Percentiles rank a stretch among this genome's conserved stretches.
Evolutionary conservation across 2,329 filamentous ascomycete genomes (phyloP).

Genomic region (Hypoxylon sp.): DNA sequence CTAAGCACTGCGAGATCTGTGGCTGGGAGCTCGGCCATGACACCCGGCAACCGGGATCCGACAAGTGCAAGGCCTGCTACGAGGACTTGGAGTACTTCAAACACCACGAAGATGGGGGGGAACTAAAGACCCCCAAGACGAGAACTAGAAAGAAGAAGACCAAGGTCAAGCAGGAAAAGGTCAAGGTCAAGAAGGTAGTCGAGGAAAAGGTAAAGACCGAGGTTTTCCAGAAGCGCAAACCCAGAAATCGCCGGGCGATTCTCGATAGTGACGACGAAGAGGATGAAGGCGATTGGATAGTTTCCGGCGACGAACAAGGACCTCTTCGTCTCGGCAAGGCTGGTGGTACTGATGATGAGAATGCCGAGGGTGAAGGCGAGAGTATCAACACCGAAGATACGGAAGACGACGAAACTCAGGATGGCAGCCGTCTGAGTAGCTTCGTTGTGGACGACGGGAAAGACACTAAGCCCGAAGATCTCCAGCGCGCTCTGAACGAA

Average conservation of each 20-base stretch:
- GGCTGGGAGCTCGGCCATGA: conserved; percentile 72
- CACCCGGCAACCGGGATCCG: conserved; percentile 55
- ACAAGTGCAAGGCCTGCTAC: conserved; percentile 78
- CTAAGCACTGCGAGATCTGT: conserved; percentile 86
- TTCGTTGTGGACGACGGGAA: conserved; percentile 67
- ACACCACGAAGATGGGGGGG: conserved; percentile 57
- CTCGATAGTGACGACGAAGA: conserved; percentile 70
- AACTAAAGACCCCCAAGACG: conserved; percentile 54
- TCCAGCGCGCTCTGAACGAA: conserved; percentile 44
- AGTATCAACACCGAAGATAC: conserved; percentile 80
- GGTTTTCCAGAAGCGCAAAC: conserved; percentile 45
- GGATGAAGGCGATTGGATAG: conserved; percentile 82
- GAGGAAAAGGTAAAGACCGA: conserved; percentile 52
- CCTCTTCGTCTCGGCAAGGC: conserved; percentile 75
- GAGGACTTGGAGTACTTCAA: conserved; percentile 76
- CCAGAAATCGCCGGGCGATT: conserved; percentile 56
- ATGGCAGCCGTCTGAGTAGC: conserved; percentile 65
- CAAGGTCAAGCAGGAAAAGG: conserved; percentile 50
- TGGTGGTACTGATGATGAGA: conserved; percentile 87
- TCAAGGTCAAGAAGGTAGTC: conserved; percentile 49
- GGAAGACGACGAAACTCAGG: conserved; percentile 62
- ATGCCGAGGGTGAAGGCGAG: conserved; percentile 88
- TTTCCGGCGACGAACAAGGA: conserved; percentile 73
- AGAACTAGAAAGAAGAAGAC: conserved; percentile 52
- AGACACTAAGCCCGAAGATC: conserved; percentile 47